Evolutionary conservation across 495 filamentous ascomycete genomes (phyloP).

Genomic region (Talaromyces proteolyticus): DNA sequence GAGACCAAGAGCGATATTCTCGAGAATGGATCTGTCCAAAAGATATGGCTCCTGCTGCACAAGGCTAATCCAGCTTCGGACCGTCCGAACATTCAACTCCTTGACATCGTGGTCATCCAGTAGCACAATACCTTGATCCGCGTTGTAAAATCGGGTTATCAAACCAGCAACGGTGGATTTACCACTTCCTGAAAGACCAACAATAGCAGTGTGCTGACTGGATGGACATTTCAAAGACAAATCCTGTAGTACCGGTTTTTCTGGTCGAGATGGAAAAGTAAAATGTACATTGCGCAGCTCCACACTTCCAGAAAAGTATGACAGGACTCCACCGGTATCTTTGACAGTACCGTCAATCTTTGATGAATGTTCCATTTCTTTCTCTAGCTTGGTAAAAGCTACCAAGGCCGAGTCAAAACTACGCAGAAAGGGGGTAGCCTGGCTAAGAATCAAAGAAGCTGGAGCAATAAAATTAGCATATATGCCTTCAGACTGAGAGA

Average conservation of each 20-base stretch:
- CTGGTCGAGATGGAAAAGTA: conserved; percentile 46
- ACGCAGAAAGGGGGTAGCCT: conserved; percentile 35
- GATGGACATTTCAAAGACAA: conserved; percentile 31
- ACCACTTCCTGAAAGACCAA: conserved; percentile 53
- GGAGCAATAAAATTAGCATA: neutral
- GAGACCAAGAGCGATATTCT: conserved; percentile 58
- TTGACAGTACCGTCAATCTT: conserved; percentile 25
- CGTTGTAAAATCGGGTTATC: conserved; percentile 58
- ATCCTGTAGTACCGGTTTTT: conserved; percentile 29
- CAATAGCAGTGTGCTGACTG: conserved; percentile 48
- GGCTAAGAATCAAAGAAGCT: conserved; percentile 7
- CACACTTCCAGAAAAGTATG: conserved; percentile 21
- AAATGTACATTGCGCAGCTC: conserved; percentile 55
- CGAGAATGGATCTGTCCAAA: conserved; percentile 57
- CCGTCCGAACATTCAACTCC: conserved; percentile 41
- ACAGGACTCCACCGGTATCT: conserved; percentile 16
- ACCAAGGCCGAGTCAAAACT: conserved; percentile 41
- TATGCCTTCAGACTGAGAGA: neutral
- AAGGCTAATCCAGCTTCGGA: conserved; percentile 44
- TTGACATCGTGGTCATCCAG: conserved; percentile 43
- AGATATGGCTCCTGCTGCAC: conserved; percentile 58
- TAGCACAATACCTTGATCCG: conserved; percentile 19
- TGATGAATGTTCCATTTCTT: conserved; percentile 38
- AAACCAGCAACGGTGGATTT: conserved; percentile 64
- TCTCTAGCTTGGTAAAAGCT: conserved; percentile 37